Base-by-base conservation (phyloP, 345 rosid genomes). In the Gossypium stocksii region DNA sequence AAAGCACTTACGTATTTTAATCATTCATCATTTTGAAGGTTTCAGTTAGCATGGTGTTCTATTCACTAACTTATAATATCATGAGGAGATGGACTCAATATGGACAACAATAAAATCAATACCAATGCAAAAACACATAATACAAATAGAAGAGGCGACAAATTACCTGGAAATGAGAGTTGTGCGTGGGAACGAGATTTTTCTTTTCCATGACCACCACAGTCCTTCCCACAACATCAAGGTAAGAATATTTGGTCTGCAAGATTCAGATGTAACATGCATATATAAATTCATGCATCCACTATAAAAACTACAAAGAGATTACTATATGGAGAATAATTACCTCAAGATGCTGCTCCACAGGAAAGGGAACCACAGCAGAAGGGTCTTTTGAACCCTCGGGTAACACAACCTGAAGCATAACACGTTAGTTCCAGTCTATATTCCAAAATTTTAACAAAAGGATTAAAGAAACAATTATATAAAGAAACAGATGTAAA, bases 301-400 rank as follows among this genome's bases (percentile, higher is more conserved):
- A 22, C 12, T 20, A 46, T 48, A 41, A 43, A 20, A 67, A 66
- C 10, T 45, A 19, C 71, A 48, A 71, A 41, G 34, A 53, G 20
- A 71, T 48, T 20, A 61, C 38, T 69, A 80, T 43, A 56, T 49
- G 9, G 62, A 63, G 67, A 70, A 51, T 52, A 34, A 27, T 80
- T 85, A 93, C 99, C 93, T 93, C 91, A 22, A 90, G 77, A 70
- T 68, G 85, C 82, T 93, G 93, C 56, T 93, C 87, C 27, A 96
- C 97, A n/a, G 91, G 83, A 78, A 90, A 91, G 25, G 97, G 93
- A 79, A 90, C 85, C 49, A 83, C 89, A 41, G 89, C 93, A 54
- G 91, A 93, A 78, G 98, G 98, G 72, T 87, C 94, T 80, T 87
- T 85, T 51, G 98, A 90, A 84, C 98, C 99, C 84, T 96, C 97